Evolutionary conservation across 2,329 filamentous ascomycete species (phyloP).

Genomic region (Monilinia laxa): DNA sequence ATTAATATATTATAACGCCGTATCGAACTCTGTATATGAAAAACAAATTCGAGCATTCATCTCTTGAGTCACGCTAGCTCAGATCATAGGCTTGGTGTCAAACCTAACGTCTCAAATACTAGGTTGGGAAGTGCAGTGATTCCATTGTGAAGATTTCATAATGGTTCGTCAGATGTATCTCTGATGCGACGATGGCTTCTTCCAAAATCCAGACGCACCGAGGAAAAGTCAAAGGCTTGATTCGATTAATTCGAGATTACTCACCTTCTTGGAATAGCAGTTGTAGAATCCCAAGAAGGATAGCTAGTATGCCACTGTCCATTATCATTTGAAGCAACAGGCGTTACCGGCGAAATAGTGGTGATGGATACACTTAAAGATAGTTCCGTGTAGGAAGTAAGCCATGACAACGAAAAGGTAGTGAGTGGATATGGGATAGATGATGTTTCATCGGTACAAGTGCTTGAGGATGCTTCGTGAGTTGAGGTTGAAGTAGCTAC

Average conservation of each 20-base stretch:
- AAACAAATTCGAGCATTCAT: not conserved
- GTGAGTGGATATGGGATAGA: conserved; percentile 15
- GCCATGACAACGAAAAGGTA: not conserved
- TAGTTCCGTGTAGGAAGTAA: conserved; percentile 21
- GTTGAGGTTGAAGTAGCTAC: not conserved
- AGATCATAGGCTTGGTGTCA: not conserved
- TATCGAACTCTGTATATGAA: conserved; percentile 2
- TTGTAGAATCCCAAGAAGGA: conserved; percentile 34
- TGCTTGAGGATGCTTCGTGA: not conserved
- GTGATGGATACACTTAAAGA: conserved; percentile 10
- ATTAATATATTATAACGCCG: not conserved
- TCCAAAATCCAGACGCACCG: no score
- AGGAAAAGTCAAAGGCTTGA: not conserved
- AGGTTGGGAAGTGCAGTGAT: not conserved
- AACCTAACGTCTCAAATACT: not conserved
- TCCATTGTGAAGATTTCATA: not conserved
- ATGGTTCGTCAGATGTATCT: not conserved
- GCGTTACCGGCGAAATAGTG: conserved; percentile 20
- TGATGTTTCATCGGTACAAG: conserved; percentile 14
- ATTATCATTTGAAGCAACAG: conserved; percentile 33
- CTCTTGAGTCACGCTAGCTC: not conserved
- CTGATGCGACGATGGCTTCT: not conserved
- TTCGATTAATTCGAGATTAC: not conserved
- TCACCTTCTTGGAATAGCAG: not conserved
- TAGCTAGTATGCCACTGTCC: conserved; percentile 40